Base-by-base conservation (phyloP, 129 eudicot species). In the Lactuca sativa region DNA sequence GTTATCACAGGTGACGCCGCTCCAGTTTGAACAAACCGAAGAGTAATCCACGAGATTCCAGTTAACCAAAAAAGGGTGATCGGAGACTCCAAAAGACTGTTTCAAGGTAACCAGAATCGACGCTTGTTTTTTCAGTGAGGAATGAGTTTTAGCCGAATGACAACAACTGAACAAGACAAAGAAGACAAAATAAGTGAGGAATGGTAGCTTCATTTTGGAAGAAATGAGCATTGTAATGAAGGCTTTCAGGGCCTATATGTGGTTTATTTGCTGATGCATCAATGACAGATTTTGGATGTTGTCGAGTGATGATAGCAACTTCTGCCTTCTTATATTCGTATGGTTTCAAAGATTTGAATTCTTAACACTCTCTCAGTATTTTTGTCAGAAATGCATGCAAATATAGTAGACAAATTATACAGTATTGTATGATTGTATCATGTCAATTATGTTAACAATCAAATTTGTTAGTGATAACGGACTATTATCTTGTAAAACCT, bases 1-100 rank as follows among this genome's bases (percentile, higher is more conserved):
- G 32, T 52, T 38, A 33, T 88, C 86, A 59, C 95, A 88, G 1
- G 64, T 63, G 58, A 88, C 40, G 14, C 88, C 82, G 17, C 77
- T 65, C 95, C 95, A 88, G 34, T 61, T 79, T 1, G 84, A 71
- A 64, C 95, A 88, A 51, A 82, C 64, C 2, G 81, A 83, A 47
- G 16, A 8, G 60, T 81, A 69, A n/a, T 86, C 56, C 16, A 74
- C 61, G 58, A 78, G 13, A 21, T 81, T 83, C 92, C 92, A 83
- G n/a, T 64, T 60, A 51, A 52, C 47, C 21, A 83, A 70, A 80
- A 58, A 71, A 59, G 84, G 75, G 43, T 64, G 82, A 30, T 72
- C 59, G 6, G 88, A 15, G 70, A 43, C 18, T 41, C 59, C 78
- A 59, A 86, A 78, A 16, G 78, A 67, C 43, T 71, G 80, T 56